Evolutionary conservation across 257 asterid species (phyloP).

Genomic region (Solanum lignicaule): DNA sequence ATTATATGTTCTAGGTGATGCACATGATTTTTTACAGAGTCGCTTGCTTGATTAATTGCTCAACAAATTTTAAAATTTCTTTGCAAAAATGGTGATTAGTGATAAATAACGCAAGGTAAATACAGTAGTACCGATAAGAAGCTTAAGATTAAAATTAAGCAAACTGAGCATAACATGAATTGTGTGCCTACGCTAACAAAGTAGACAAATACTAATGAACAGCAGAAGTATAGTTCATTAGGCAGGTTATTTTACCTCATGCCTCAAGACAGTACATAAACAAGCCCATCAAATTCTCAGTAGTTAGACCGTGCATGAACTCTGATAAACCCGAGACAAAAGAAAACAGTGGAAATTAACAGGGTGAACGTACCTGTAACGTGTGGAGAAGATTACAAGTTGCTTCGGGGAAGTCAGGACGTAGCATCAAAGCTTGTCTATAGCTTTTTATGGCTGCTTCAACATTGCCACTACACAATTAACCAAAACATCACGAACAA

Average conservation of each 20-base stretch:
- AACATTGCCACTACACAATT: constrained; percentile 57
- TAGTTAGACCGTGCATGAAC: constrained; percentile 28
- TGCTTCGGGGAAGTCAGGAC: constrained; percentile 98
- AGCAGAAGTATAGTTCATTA: not conserved
- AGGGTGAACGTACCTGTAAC: constrained; percentile 46
- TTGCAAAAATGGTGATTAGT: not conserved
- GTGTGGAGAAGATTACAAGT: constrained; percentile 98
- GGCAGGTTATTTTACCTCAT: not conserved
- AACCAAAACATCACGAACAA: constrained; percentile 3
- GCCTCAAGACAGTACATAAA: not conserved
- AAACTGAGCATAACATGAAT: not conserved
- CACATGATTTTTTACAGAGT: not conserved
- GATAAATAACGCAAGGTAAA: not conserved
- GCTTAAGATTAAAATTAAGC: not conserved
- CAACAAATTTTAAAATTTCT: not conserved
- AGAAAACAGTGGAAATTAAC: not conserved
- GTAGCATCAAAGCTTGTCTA: constrained; percentile 73
- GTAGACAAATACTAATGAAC: not conserved
- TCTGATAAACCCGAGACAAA: not conserved
- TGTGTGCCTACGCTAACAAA: not conserved
- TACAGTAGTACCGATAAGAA: not conserved
- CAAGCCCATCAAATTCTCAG: constrained; percentile 64
- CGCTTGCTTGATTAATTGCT: not conserved
- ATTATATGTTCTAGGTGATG: not conserved
- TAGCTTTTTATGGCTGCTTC: constrained; percentile 95